phyloP scores from a whole-genome alignment of 2,329 filamentous ascomycete genomes.

The Trichoderma simmonsii region DNA sequence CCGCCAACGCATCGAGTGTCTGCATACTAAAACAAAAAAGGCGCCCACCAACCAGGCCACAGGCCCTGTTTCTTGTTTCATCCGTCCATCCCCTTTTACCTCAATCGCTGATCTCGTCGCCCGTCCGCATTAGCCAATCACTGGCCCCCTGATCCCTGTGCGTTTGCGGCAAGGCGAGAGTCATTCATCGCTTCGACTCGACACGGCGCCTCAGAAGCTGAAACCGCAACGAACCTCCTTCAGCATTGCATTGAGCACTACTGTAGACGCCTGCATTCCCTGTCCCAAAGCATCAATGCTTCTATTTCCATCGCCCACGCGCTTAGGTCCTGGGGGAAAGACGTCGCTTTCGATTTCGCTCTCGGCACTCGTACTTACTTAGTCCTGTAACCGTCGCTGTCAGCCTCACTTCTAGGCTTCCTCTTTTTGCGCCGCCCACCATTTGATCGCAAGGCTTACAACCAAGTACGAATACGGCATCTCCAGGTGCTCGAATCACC shows the following conservation, averaged over 20 bases:
- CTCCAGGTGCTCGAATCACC: conserved; percentile 15
- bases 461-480: conserved; percentile 14
- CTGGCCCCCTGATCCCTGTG: neutral
- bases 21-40: neutral
- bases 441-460: neutral
- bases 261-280: neutral
- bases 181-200: conserved; percentile 15
- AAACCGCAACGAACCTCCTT: neutral
- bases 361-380: neutral
- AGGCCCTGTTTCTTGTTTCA: conserved; percentile 1
- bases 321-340: neutral
- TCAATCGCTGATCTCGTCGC: neutral
- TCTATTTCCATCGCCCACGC: neutral
- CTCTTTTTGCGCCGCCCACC: neutral
- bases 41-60: neutral
- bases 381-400: neutral
- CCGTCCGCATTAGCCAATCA: conserved; percentile 9
- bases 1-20: neutral
- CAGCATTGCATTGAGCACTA: neutral
- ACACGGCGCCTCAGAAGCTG: conserved; percentile 7
- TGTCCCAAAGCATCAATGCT: neutral
- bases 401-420: conserved; percentile 10
- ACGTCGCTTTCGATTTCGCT: neutral
- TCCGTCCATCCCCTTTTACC: neutral
- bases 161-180: neutral